Conservation (phyloP, 176 grass and related monocot species). For the Aegilops bicornis region DNA sequence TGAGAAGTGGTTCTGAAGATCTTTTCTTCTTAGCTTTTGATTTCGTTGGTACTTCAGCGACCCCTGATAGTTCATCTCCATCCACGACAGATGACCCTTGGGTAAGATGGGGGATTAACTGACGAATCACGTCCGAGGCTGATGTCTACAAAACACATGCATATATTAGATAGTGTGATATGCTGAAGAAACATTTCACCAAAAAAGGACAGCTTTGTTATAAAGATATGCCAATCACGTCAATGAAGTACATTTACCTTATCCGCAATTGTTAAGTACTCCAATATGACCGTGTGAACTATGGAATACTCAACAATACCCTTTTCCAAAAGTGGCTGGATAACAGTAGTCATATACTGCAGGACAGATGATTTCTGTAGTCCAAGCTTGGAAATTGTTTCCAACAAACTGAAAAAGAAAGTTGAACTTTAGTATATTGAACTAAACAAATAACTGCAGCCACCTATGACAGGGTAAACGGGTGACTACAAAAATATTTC, state of each 20-base stretch:
- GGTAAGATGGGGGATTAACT: slow-evolving; percentile 70
- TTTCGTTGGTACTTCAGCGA: slow-evolving; percentile 56
- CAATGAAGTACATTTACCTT: slow-evolving; percentile 54
- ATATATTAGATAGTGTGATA: slow-evolving; percentile 18
- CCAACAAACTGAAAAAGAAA: slow-evolving; percentile 61
- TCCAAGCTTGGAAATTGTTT: slow-evolving; percentile 88
- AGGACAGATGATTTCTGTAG: slow-evolving; percentile 80
- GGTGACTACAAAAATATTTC: not conserved
- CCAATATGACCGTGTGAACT: slow-evolving; percentile 65
- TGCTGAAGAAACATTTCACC: not conserved
- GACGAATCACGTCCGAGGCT: slow-evolving; percentile 69
- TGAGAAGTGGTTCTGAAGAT: slow-evolving; percentile 68
- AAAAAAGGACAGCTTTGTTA: not conserved
- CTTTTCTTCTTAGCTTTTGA: slow-evolving; percentile 81
- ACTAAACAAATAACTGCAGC: not conserved
- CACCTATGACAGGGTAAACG: not conserved
- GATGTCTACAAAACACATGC: slow-evolving; percentile 62
- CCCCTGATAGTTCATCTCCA: slow-evolving; percentile 46
- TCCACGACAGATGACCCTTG: slow-evolving; percentile 61
- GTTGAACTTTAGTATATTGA: slow-evolving; percentile 5
- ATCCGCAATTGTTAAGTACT: slow-evolving; percentile 94
- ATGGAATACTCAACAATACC: slow-evolving; percentile 88
- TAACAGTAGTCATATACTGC: slow-evolving; percentile 67
- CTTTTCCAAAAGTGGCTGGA: slow-evolving; percentile 84
- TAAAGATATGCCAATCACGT: not conserved